phyloP scores from a whole-genome alignment of 2,329 filamentous ascomycete species.

The Myotisia sp. region DNA sequence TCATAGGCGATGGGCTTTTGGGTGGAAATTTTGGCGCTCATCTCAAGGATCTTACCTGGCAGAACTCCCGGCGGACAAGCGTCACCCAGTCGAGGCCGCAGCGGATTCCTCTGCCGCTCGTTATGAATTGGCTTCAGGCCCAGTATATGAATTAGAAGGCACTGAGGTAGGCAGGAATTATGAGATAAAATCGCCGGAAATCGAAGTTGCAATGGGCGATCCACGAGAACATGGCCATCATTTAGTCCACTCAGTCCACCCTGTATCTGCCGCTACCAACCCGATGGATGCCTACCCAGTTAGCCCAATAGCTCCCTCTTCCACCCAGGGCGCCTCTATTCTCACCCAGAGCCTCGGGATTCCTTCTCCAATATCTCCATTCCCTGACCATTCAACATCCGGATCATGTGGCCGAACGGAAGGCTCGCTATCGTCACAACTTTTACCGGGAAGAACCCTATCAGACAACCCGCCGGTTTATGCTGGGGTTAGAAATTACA shows the following conservation, averaged over 20 bases:
- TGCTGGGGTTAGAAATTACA: no score
- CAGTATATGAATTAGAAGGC: constrained; percentile 8
- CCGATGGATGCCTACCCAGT: constrained; percentile 4
- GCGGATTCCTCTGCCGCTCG: constrained; percentile 13
- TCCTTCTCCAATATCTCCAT: constrained; percentile 9
- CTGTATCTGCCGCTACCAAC: background rate
- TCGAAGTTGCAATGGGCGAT: background rate
- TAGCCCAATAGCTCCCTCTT: constrained; percentile 8
- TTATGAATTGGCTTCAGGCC: constrained; percentile 13
- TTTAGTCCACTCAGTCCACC: background rate
- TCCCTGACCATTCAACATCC: constrained; percentile 4
- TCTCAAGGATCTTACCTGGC: constrained; percentile 2
- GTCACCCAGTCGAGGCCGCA: constrained; percentile 16
- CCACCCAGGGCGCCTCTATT: constrained; percentile 1
- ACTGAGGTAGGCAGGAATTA: constrained; percentile 2
- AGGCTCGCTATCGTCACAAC: no score
- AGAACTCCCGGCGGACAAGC: constrained; percentile 17
- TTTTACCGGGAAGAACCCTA: no score
- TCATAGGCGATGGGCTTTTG: no score
- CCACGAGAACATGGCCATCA: background rate
- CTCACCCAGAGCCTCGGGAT: constrained; percentile 3
- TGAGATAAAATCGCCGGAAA: background rate
- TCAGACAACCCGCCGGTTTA: no score
- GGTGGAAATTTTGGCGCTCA: constrained; percentile 9
- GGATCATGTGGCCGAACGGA: background rate